Conservation (phyloP, 225 moss, liverwort and hornwort genomes). For the Polytrichum commune region DNA sequence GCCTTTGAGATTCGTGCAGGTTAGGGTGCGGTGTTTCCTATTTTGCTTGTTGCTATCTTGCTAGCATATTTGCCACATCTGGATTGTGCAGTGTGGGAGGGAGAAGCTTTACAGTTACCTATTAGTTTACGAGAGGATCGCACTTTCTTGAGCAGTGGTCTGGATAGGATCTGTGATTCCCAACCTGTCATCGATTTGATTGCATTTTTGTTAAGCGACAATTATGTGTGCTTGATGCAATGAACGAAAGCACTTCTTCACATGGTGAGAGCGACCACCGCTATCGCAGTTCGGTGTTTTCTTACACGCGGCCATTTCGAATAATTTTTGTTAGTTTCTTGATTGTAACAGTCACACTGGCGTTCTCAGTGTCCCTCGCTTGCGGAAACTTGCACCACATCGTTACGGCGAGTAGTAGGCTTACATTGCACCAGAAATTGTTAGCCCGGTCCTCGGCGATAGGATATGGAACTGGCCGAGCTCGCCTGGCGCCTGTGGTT, state of each 20-base stretch:
- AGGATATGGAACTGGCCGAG: slow-evolving; percentile 1
- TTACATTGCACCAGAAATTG: slow-evolving; percentile 1
- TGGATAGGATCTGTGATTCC: neutral
- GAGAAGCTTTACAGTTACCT: no score
- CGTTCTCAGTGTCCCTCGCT: slow-evolving; percentile 19
- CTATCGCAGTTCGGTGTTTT: neutral
- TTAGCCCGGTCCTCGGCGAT: slow-evolving; percentile 8
- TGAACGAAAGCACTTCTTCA: neutral
- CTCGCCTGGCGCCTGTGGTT: slow-evolving; percentile 58
- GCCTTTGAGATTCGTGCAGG: neutral
- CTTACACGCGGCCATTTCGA: neutral
- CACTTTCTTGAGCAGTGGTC: neutral
- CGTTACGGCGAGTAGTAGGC: slow-evolving; percentile 4
- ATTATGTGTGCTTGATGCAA: neutral
- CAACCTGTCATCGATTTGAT: neutral
- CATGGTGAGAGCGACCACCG: neutral
- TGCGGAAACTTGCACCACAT: slow-evolving; percentile 6
- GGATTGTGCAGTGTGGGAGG: no score
- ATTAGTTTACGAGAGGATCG: no score
- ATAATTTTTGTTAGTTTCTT: neutral
- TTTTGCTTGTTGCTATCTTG: neutral
- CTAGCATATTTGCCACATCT: no score
- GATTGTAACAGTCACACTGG: slow-evolving; percentile 26
- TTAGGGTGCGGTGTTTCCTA: neutral
- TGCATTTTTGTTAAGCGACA: neutral